Base-by-base conservation (phyloP, 2,329 filamentous ascomycete genomes). In the Mycosphaerella arachidis region DNA sequence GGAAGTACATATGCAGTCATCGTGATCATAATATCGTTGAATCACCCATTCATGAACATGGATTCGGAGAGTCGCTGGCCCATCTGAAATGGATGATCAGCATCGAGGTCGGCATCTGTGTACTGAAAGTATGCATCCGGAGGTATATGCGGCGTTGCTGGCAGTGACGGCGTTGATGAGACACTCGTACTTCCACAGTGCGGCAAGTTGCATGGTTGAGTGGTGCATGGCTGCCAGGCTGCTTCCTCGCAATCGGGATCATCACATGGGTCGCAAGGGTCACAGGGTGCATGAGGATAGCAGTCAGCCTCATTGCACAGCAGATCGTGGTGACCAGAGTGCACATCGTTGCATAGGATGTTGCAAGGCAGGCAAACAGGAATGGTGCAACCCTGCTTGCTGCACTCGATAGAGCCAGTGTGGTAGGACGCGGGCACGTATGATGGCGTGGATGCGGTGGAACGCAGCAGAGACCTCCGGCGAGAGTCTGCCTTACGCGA, bases 351-450 rank as follows among this genome's bases (percentile, higher is more conserved):
- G 65, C 65, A 67, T 31, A 63, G 59, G n/a, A 64, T 64, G 29
- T 65, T 61, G 62, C 65, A 67, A 30, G 65, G 65, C 48, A 67
- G 51, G 60, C 65, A 67, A 55, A 67, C 60, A 50, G 65, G 65
- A 53, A 67, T 60, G 53, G 60, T 63, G 60, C 65, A 67, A 45
- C 60, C 62, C 57, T 67, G 62, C 56, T 63, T 66, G 57, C 60
- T 66, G 62, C 65, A 67, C 54, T 66, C 63, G 52, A 67, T 63
- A 31, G 62, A 56, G 9, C 57, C 51, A 29, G 53, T 53, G 43
- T 53, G 48, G n/a, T 52, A 59, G 33, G 59, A 58, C 37, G 59
- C 58, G 5, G 59, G 48, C 16, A 56, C 43, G 30, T 62, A 61
- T 30, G 55, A 52, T 12, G 57, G 57, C 31, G 58, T 59, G 3